Evolutionary conservation across 192 early-diverging fungal genomes (phyloP), one percentile per base, ranked within the genome.

Genomic region (Blastocladiella britannica): DNA sequence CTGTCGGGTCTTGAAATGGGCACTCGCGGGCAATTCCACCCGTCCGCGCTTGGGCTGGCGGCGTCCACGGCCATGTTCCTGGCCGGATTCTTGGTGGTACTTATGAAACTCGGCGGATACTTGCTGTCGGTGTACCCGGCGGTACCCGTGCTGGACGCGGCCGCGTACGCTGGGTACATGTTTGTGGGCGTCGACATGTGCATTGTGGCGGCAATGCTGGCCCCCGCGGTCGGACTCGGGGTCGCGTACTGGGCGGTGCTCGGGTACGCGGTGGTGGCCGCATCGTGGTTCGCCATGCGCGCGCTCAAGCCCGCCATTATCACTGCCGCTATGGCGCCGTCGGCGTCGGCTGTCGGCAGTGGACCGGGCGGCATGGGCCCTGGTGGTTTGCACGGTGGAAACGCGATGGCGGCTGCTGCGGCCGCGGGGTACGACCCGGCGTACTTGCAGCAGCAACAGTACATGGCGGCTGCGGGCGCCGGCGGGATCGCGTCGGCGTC

Each of bases 91-190:
- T 90, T 95, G 69, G 81, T 95, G 7, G 59, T 89, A 28, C 71
- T 91, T 24, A 74, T 93, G 52, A 86, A 89, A 31, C 65, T 88
- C 55, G 85, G 86, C 37, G 83, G 77, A 62, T 97, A 97, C 58
- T 66, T 97, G 53, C 70, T 97, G 31, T 89, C 75, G 57, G 85
- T 97, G 52, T 67, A 82, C 4, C 75, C 79, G 12, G 91, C 94
- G 59, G 78, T 83, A 9, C 78, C 82, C 6, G 79, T 91, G 20
- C 60, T 93, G 61, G 91, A 97, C 62, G 67, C 93, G 51, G 62
- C 93, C 59, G 81, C 85, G 12, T 94, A 87, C 58, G 82, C 82
- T 62, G 88, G 91, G 5, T 97, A 97, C 72, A 94, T 93, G 72
- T 97, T 92, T 80, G 81, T 97, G 26, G 79, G 84, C 73, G 78